A percentile compares a stretch with the other conserved stretches of the same genome.
These are phyloP conservation scores for Quercus rubra DNA, from an alignment of 306 rosid species.

Conservation along the genomic window DNA sequence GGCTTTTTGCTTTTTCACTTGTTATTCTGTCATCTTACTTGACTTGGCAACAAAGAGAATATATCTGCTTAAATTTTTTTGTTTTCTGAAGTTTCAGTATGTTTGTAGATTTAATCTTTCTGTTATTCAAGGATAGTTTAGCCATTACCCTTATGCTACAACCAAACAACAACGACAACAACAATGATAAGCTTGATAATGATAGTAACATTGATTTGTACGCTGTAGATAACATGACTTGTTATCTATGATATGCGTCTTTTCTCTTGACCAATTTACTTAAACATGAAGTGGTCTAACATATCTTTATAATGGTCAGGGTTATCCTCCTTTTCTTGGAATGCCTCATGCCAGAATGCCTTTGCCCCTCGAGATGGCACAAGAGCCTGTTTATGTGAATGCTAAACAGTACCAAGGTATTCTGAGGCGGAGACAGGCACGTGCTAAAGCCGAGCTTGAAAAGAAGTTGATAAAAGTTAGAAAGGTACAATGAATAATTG, in stretches of 20 bases:
- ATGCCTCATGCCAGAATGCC: constrained; percentile 96
- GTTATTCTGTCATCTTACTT: neutral
- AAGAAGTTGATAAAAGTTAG: constrained; percentile 82
- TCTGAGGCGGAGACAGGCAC: constrained; percentile 93
- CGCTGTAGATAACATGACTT: too few relatives aligned
- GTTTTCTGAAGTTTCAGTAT: neutral
- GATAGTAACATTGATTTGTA: neutral
- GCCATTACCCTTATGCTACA: neutral
- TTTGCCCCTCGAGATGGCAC: constrained; percentile 94
- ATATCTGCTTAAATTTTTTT: neutral
- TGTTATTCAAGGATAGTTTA: neutral
- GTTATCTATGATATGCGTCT: neutral
- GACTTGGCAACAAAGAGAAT: neutral
- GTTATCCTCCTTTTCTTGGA: constrained; percentile 81
- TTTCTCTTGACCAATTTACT: neutral
- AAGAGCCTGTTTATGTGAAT: constrained; percentile 96
- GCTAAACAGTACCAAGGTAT: constrained; percentile 98
- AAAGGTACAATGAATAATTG: constrained; percentile 55
- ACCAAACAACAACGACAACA: neutral
- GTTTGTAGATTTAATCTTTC: neutral
- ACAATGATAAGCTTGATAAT: neutral
- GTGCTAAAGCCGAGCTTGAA: constrained; percentile 95
- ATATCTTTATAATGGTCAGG: constrained; percentile 40
- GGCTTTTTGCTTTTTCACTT: neutral
- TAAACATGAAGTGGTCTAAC: neutral